These are phyloP conservation scores for Cyberlindnera saturnus DNA, from an alignment of 805 yeast genomes.

Conservation along the genomic window DNA sequence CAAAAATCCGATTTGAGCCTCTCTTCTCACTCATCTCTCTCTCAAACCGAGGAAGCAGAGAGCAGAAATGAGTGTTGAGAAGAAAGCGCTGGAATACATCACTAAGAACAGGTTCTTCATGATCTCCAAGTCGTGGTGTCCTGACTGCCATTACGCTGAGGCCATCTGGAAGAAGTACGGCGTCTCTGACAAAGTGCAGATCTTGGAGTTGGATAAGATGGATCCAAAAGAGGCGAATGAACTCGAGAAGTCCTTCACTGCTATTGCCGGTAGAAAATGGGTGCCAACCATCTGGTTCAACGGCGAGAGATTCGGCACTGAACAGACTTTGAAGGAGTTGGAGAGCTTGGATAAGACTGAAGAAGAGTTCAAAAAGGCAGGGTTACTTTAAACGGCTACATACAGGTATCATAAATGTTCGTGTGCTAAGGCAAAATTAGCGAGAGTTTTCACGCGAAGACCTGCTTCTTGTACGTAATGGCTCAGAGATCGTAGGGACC, in stretches of 20 bases:
- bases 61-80: not conserved
- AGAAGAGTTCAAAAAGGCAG: constrained; percentile 16
- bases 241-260: constrained; percentile 50
- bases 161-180: constrained; percentile 47
- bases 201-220: constrained; percentile 59
- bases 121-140: constrained; percentile 73
- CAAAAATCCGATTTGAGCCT: no score
- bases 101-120: constrained; percentile 42
- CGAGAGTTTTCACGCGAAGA: constrained; percentile 21
- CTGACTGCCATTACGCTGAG: constrained; percentile 65
- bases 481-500: constrained; percentile 21
- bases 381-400: constrained; percentile 6
- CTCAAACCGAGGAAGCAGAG: no score
- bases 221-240: constrained; percentile 40
- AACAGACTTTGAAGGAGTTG: constrained; percentile 34
- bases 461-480: constrained; percentile 23
- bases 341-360: constrained; percentile 21
- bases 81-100: constrained; percentile 41
- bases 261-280: constrained; percentile 55
- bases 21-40: no score
- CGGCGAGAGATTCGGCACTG: constrained; percentile 55
- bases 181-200: constrained; percentile 41
- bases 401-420: no score
- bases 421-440: not conserved
- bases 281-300: constrained; percentile 64